Percentiles rank a stretch among this genome's conserved stretches.
phyloP scores from a whole-genome alignment of 345 rosid species.

The Adansonia digitata region DNA sequence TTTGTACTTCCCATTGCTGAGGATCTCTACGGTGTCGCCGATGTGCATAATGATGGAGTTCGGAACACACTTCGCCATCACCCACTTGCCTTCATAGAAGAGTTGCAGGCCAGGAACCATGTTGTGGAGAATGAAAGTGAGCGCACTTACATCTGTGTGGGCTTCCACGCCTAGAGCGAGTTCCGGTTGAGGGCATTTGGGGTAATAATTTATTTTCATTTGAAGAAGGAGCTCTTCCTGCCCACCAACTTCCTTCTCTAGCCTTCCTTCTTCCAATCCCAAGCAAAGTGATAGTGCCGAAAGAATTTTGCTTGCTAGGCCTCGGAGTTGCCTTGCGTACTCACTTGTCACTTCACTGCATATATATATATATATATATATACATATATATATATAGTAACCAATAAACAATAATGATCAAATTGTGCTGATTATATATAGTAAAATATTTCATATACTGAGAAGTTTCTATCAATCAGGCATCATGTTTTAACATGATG shows the following conservation, averaged over 20 bases:
- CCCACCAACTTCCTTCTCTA: conserved; percentile 90
- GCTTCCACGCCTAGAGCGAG: conserved; percentile 98
- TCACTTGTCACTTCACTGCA: conserved; percentile 70
- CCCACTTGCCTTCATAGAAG: conserved; percentile 75
- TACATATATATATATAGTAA: not conserved
- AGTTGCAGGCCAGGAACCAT: conserved; percentile 97
- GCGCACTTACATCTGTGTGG: conserved; percentile 86
- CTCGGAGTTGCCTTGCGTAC: conserved; percentile 77
- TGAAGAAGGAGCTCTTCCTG: conserved; percentile 78
- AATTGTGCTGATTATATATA: too few relatives aligned
- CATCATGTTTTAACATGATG: not conserved
- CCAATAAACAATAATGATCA: not conserved
- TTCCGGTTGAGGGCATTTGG: conserved; percentile 94
- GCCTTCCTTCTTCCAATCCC: conserved; percentile 77
- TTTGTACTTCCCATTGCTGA: conserved; percentile 88
- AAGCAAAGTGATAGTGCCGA: conserved; percentile 60
- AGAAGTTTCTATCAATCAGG: too few relatives aligned
- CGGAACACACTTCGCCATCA: conserved; percentile 87
- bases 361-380: not conserved
- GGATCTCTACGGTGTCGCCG: conserved; percentile 88
- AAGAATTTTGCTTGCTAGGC: conserved; percentile 58
- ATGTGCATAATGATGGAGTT: conserved; percentile 91
- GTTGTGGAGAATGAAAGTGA: conserved; percentile 96
- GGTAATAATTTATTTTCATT: conserved; percentile 92
- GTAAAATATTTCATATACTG: too few relatives aligned